phyloP scores from a whole-genome alignment of 257 asterid genomes.

The Ilex asprella region DNA sequence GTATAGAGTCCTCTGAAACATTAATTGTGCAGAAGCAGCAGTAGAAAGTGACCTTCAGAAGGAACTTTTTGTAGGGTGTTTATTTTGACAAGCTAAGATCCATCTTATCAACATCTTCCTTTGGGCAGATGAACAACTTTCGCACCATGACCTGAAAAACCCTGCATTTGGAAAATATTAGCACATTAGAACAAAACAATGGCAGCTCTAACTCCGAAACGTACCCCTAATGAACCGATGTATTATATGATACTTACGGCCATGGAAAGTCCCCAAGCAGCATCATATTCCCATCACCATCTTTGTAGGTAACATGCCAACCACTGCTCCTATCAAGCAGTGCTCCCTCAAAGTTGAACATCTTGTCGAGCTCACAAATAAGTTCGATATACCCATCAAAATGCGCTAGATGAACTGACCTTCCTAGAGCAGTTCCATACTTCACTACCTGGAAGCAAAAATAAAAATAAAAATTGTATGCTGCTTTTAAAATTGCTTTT shows the following conservation, averaged over 20 bases:
- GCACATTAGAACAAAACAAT: neutral
- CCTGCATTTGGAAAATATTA: neutral
- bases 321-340: conserved; percentile 3
- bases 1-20: too few species aligned
- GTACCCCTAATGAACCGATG: too few species aligned
- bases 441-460: conserved; percentile 6
- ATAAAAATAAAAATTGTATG: too few species aligned
- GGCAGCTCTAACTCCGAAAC: neutral
- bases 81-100: neutral
- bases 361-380: conserved; percentile 8
- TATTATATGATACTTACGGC: neutral
- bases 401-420: conserved; percentile 10
- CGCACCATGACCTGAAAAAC: neutral
- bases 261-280: conserved; percentile 3
- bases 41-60: too few species aligned
- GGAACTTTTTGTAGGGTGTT: neutral
- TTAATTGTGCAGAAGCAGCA: too few species aligned
- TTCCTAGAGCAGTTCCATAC: conserved; percentile 14
- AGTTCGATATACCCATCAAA: conserved; percentile 7
- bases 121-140: neutral
- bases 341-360: neutral
- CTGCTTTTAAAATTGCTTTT: neutral
- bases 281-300: conserved; percentile 3
- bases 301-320: conserved; percentile 9
- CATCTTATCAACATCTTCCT: neutral